Evolutionary conservation across 1,284 basidiomycete species (phyloP).

Genomic region (Cutaneotrichosporon spelunceum): DNA sequence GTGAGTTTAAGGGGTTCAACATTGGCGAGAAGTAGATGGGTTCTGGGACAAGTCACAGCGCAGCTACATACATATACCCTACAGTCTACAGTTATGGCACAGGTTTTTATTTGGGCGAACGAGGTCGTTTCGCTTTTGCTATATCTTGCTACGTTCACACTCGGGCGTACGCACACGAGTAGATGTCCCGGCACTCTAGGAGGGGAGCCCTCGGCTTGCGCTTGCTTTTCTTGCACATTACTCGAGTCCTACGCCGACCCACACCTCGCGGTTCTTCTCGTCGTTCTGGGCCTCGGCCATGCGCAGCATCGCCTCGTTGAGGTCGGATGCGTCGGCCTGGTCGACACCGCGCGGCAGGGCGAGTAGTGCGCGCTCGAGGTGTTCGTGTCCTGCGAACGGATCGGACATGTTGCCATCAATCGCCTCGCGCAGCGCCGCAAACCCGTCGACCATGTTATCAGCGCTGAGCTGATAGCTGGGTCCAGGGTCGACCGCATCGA

Average conservation of each 20-base stretch:
- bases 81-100: neutral
- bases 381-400: conserved; percentile 20
- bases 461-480: conserved; percentile 1
- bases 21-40: conserved; percentile 24
- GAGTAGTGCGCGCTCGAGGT: conserved; percentile 26
- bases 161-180: too few species aligned
- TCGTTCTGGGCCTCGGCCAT: conserved; percentile 18
- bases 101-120: neutral
- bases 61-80: conserved; percentile 2
- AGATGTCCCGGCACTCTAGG: too few species aligned
- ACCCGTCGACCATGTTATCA: conserved; percentile 11
- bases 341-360: conserved; percentile 21
- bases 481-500: conserved; percentile 5
- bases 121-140: neutral
- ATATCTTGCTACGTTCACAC: too few species aligned
- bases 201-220: too few species aligned
- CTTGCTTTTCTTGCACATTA: neutral
- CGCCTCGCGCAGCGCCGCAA: conserved; percentile 10
- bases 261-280: conserved; percentile 18
- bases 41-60: neutral
- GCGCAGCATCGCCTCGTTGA: conserved; percentile 21
- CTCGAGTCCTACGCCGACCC: conserved; percentile 10
- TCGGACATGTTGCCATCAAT: conserved; percentile 17
- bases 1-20: conserved; percentile 57
- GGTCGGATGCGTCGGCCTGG: conserved; percentile 10